Base-by-base conservation (phyloP, 2,329 filamentous ascomycete genomes). In the Tolypocladium pustulatum region DNA sequence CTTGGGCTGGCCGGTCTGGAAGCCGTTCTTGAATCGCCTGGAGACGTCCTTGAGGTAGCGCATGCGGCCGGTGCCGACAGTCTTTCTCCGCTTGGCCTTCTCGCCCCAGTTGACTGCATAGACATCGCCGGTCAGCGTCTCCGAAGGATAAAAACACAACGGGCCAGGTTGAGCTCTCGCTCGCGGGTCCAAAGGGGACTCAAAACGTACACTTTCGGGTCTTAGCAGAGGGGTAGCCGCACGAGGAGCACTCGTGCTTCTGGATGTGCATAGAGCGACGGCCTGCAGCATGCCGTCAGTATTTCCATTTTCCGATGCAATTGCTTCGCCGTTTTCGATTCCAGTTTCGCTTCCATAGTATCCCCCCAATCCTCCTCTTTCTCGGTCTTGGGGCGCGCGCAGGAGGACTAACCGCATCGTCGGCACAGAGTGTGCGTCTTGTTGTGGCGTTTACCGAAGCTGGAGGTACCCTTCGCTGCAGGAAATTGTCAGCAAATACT, bases 11-110 rank as follows among this genome's bases (percentile, higher is more conserved):
- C 94, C 94, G 69, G 81, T 85, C 83, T 90, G 93, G 90, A 99
- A 99, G 72, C 91, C 92, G 82, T 99, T 99, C 84, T 88, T 91
- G 87, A 96, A 96, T 81, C 86, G 86, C 78, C 94, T 88, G 75
- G 91, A 83, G 76, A 99, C 87, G 73, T 84, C 85, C 85, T 95
- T 96, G 77, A 99, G 85, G 82, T 92, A 90, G 76, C 91, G 87
- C 88, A 92, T 94, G 79, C 94, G 90, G 78, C 94, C 94, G 75
- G 91, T 93, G 73, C 94, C 94, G 76, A 90, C 93, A 75, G 93
- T 97, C 92, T 97, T 97, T 89, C 94, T 95, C 80, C 94, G 86
- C 91, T 97, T 97, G 73, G 92, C 93, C 90, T 99, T 99, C 87
- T 97, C 93, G 79, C 90, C 86, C 94, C 94, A 99, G 90, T 99